phyloP scores from a whole-genome alignment of 129 eudicot species.

The Scalesia atractyloides region DNA sequence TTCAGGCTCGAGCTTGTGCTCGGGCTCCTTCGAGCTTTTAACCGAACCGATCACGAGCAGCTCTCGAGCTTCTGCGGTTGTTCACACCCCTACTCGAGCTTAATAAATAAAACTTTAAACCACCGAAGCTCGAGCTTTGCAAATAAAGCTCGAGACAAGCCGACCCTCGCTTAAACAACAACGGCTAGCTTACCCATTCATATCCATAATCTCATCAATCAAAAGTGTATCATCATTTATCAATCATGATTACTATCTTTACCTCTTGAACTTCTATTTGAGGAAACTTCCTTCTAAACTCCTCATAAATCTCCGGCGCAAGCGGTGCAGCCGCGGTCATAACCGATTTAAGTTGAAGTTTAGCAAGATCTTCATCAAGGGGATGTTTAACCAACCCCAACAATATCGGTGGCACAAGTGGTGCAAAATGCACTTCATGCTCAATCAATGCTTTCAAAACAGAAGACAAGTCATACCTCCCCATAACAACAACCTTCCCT shows the following conservation, averaged over 20 bases:
- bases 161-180: too few species aligned
- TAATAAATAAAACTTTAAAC: too few species aligned
- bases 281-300: conserved; percentile 80
- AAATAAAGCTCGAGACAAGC: too few species aligned
- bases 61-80: too few species aligned
- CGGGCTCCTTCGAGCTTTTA: too few species aligned
- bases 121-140: too few species aligned
- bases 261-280: conserved; percentile 90
- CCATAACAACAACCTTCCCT: conserved; percentile 91
- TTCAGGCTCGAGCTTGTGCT: too few species aligned
- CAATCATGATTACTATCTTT: background rate
- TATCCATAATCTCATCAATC: too few species aligned
- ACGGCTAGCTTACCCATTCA: too few species aligned
- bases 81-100: too few species aligned
- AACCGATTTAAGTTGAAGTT: conserved; percentile 65
- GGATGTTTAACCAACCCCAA: conserved; percentile 80
- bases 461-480: conserved; percentile 60
- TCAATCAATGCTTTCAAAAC: conserved; percentile 65
- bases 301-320: conserved; percentile 76
- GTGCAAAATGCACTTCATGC: conserved; percentile 78
- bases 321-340: conserved; percentile 98
- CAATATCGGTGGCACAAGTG: conserved; percentile 86
- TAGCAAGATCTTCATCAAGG: conserved; percentile 65
- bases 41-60: too few species aligned
- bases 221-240: too few species aligned